phyloP scores from a whole-genome alignment of 2,329 filamentous ascomycete genomes.

The Dactylellina leptospora region DNA sequence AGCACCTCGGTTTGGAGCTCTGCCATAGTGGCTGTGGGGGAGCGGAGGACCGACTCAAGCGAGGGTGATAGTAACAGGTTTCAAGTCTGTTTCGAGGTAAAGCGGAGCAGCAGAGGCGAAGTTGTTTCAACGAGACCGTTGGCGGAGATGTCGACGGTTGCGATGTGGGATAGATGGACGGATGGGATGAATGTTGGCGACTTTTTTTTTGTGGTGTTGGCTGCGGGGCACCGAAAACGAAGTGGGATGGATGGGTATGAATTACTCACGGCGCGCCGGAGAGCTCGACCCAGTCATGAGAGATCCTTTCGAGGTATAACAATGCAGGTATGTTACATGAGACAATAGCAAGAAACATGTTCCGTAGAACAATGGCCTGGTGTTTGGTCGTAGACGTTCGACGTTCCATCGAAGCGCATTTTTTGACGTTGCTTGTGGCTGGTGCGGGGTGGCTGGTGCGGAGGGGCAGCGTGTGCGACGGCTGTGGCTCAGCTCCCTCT shows the following conservation, averaged over 20 bases:
- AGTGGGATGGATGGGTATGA: conserved; percentile 44
- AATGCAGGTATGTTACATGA: no score
- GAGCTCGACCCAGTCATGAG: no score
- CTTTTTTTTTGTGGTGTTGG: conserved; percentile 30
- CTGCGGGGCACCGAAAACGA: conserved; percentile 50
- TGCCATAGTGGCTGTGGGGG: conserved; percentile 43
- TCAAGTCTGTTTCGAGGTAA: conserved; percentile 15
- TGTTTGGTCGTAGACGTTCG: no score
- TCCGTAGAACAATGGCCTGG: no score
- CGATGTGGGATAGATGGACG: no score
- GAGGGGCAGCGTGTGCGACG: no score
- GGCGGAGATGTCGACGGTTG: neutral
- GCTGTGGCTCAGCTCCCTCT: no score
- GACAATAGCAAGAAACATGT: no score
- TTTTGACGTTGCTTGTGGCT: no score
- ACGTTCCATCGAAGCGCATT: no score
- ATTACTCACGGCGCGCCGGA: conserved; percentile 1
- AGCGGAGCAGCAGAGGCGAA: neutral
- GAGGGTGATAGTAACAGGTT: neutral
- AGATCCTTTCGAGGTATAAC: no score
- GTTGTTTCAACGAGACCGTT: neutral
- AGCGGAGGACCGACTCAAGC: conserved; percentile 10
- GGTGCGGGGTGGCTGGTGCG: no score
- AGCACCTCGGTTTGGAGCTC: conserved; percentile 74
- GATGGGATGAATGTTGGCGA: conserved; percentile 23